Evolutionary conservation across 1,139 yeast species (phyloP).

Genomic region (Debaryomycetaceae sp.): DNA sequence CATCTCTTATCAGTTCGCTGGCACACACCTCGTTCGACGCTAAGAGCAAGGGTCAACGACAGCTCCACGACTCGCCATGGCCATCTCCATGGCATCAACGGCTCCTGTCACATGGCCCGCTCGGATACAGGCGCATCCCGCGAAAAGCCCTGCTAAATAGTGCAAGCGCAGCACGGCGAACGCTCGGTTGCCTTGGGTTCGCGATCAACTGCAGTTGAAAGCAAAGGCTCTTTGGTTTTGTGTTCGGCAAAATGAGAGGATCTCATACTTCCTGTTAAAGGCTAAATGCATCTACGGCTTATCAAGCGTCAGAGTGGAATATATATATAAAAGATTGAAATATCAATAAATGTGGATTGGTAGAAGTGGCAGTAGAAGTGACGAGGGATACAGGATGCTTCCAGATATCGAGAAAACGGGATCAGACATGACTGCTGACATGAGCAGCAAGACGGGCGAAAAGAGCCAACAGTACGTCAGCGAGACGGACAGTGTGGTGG

Average conservation of each 20-base stretch:
- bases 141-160: background rate
- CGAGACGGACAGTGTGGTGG: slow-evolving; percentile 6
- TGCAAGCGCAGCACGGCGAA: background rate
- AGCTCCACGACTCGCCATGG: background rate
- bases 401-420: slow-evolving; percentile 9
- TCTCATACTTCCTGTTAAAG: background rate
- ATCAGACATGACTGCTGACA: background rate
- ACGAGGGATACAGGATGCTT: slow-evolving; percentile 3
- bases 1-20: background rate
- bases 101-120: background rate
- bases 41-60: background rate
- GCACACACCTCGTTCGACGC: background rate
- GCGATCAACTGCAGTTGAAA: slow-evolving; percentile 8
- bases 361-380: background rate
- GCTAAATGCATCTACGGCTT: no score
- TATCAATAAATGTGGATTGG: background rate
- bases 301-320: no score
- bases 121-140: background rate
- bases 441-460: slow-evolving; percentile 2
- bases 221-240: slow-evolving; percentile 2
- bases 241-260: background rate
- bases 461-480: slow-evolving; percentile 9
- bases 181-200: slow-evolving; percentile 1
- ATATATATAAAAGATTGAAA: background rate
- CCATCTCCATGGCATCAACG: background rate